A percentile compares a stretch with the other conserved stretches of the same genome.
Conservation (phyloP, 2,329 filamentous ascomycete species). For the Aspergillus pseudonomiae region DNA sequence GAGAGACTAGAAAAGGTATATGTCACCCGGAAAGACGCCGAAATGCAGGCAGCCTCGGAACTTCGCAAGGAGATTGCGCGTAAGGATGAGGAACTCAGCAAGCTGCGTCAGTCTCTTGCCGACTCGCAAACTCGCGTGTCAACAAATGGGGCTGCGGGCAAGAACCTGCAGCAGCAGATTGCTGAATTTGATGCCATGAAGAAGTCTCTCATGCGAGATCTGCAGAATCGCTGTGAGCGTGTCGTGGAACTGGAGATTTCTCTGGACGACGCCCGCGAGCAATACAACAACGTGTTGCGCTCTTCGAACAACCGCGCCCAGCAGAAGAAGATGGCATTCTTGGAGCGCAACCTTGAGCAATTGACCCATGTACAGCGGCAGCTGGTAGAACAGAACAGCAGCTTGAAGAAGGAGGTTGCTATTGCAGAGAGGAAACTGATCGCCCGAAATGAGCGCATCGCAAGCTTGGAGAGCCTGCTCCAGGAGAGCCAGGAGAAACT, state of each 20-base stretch:
- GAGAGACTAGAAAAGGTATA: conserved; percentile 76
- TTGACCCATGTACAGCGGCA: conserved; percentile 96
- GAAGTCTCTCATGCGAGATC: conserved; percentile 97
- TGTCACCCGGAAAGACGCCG: conserved; percentile 71
- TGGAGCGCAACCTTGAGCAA: conserved; percentile 97
- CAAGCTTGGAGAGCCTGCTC: conserved; percentile 86
- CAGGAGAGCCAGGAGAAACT: conserved; percentile 99
- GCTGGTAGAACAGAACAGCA: conserved; percentile 95
- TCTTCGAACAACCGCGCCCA: conserved; percentile 97
- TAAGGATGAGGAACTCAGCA: conserved; percentile 79
- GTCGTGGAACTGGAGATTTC: conserved; percentile 98
- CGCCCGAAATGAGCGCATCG: conserved; percentile 93
- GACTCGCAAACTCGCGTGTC: conserved; percentile 60
- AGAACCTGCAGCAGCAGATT: conserved; percentile 96
- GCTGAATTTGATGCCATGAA: conserved; percentile 99
- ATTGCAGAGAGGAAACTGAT: conserved; percentile 98
- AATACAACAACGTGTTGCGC: conserved; percentile 97
- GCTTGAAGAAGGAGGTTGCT: conserved; percentile 97
- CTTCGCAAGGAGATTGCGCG: conserved; percentile 74
- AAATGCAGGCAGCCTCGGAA: conserved; percentile 73
- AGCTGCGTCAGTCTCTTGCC: conserved; percentile 78
- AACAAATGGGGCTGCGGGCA: conserved; percentile 64
- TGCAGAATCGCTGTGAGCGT: conserved; percentile 97
- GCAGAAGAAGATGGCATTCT: conserved; percentile 99
- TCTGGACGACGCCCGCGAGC: conserved; percentile 93